Conservation (phyloP, 768 basidiomycete genomes). For the Imleria badia region DNA sequence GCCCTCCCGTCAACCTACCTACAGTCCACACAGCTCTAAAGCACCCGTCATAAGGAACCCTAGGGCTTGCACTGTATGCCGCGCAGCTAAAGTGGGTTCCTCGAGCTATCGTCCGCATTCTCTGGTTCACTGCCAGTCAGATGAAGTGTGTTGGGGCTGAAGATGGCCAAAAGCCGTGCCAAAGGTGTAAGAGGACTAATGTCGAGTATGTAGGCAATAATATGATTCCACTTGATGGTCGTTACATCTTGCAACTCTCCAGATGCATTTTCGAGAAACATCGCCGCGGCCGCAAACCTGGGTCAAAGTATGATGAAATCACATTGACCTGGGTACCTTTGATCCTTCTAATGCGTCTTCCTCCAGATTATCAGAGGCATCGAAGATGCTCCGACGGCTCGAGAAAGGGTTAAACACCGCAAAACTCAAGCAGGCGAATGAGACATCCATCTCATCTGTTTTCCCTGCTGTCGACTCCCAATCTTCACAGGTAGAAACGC, state of each 20-base stretch:
- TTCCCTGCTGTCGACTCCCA: slow-evolving; percentile 33
- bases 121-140: slow-evolving; percentile 38
- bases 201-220: slow-evolving; percentile 53
- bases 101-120: slow-evolving; percentile 14
- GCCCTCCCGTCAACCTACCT: slow-evolving; percentile 9
- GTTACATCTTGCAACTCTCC: slow-evolving; percentile 16
- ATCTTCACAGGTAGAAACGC: slow-evolving; percentile 25
- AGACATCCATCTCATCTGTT: slow-evolving; percentile 34
- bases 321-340: slow-evolving; percentile 1
- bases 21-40: slow-evolving; percentile 35
- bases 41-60: slow-evolving; percentile 48
- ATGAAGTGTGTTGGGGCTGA: slow-evolving; percentile 93
- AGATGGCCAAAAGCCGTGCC: slow-evolving; percentile 77
- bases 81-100: slow-evolving; percentile 68
- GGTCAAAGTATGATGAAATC: slow-evolving; percentile 66
- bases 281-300: slow-evolving; percentile 83
- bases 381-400: slow-evolving; percentile 83
- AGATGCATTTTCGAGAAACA: slow-evolving; percentile 90
- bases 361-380: slow-evolving; percentile 77
- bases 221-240: slow-evolving; percentile 2
- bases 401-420: slow-evolving; percentile 81
- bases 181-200: slow-evolving; percentile 80
- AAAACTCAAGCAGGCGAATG: slow-evolving; percentile 63
- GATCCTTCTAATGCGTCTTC: slow-evolving; percentile 9
- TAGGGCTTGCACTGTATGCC: slow-evolving; percentile 80